These are phyloP conservation scores for Suhomyces vadensis DNA, from an alignment of 805 yeast species.

Conservation along the genomic window DNA sequence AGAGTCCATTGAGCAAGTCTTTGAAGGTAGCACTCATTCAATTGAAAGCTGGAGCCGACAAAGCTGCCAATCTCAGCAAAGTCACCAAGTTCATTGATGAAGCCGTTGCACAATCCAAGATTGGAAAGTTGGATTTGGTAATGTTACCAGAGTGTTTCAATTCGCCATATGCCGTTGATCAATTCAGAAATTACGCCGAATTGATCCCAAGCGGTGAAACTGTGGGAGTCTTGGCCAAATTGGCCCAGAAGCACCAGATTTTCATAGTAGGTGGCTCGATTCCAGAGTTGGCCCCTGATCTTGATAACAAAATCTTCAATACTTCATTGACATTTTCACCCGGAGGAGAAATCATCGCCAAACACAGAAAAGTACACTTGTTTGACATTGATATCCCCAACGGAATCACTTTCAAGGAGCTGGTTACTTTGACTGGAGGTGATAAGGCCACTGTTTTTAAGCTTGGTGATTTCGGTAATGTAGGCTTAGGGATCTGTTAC, in stretches of 20 bases:
- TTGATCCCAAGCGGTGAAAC: slow-evolving; percentile 74
- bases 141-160: slow-evolving; percentile 96
- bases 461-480: slow-evolving; percentile 61
- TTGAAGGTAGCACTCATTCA: slow-evolving; percentile 85
- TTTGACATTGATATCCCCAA: slow-evolving; percentile 93
- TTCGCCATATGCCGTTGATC: slow-evolving; percentile 87
- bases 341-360: slow-evolving; percentile 74
- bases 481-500: slow-evolving; percentile 86
- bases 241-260: slow-evolving; percentile 67
- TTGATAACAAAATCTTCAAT: slow-evolving; percentile 45
- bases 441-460: slow-evolving; percentile 76
- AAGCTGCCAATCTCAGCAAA: slow-evolving; percentile 69
- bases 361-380: slow-evolving; percentile 87
- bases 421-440: slow-evolving; percentile 74
- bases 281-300: slow-evolving; percentile 66
- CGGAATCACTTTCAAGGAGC: slow-evolving; percentile 86
- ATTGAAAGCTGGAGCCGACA: slow-evolving; percentile 78
- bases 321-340: slow-evolving; percentile 58
- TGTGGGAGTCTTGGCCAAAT: slow-evolving; percentile 56
- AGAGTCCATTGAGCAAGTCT: slow-evolving; percentile 50
- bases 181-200: slow-evolving; percentile 88
- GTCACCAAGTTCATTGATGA: slow-evolving; percentile 62
- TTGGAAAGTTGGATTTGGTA: slow-evolving; percentile 58
- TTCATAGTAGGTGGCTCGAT: slow-evolving; percentile 87
- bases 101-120: slow-evolving; percentile 48